phyloP scores from a whole-genome alignment of 129 eudicot genomes.

The Flaveria ramosissima region DNA sequence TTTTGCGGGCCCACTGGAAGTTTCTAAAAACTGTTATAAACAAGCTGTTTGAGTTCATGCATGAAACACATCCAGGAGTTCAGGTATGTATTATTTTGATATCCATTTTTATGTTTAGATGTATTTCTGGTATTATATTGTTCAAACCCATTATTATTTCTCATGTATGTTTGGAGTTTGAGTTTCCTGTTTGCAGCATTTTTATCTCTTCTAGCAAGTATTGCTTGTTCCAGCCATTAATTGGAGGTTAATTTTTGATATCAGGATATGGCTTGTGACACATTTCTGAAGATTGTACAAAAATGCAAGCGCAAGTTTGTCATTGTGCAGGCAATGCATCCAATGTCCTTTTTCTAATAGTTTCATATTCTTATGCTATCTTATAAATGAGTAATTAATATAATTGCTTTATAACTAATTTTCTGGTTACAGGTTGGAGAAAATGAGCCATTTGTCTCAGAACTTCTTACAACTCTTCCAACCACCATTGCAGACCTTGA shows the following conservation, averaged over 20 bases:
- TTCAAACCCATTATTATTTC: neutral
- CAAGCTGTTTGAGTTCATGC: slow-evolving; percentile 98
- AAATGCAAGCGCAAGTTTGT: slow-evolving; percentile 98
- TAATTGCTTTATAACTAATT: neutral
- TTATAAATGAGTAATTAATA: neutral
- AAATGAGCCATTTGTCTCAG: slow-evolving; percentile 94
- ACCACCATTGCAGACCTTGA: slow-evolving; percentile 87
- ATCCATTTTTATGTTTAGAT: neutral
- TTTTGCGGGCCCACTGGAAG: slow-evolving; percentile 98
- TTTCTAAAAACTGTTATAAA: slow-evolving; percentile 94
- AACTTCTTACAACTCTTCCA: slow-evolving; percentile 89
- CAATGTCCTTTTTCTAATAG: neutral
- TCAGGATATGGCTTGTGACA: slow-evolving; percentile 99
- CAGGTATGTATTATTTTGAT: slow-evolving; percentile 57
- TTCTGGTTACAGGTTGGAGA: slow-evolving; percentile 77
- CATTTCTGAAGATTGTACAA: slow-evolving; percentile 98
- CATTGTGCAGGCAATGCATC: slow-evolving; percentile 61
- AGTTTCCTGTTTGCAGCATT: neutral
- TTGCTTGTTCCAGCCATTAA: neutral
- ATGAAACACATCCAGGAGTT: slow-evolving; percentile 98
- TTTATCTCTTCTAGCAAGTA: neutral
- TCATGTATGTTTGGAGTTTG: too few species aligned
- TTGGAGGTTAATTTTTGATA: slow-evolving; percentile 16
- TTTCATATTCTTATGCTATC: neutral
- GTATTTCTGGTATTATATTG: neutral